phyloP scores from a whole-genome alignment of 805 yeast species.

The Candida nemodendra region DNA sequence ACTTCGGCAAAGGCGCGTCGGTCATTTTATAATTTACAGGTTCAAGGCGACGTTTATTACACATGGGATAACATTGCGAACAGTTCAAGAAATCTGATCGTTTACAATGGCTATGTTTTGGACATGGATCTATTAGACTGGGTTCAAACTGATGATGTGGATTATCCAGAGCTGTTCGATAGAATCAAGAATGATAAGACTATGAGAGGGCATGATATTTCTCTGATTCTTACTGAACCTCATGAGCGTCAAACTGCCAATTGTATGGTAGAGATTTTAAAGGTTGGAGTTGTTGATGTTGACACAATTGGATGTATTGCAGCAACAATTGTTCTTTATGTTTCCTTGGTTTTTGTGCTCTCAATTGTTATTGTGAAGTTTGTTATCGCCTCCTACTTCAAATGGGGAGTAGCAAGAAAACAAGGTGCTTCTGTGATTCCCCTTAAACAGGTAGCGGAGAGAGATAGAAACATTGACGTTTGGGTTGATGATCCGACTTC shows the following conservation, averaged over 20 bases:
- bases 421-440: conserved; percentile 72
- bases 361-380: conserved; percentile 78
- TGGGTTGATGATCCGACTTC: conserved; percentile 74
- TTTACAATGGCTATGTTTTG: conserved; percentile 84
- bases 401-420: conserved; percentile 72
- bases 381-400: conserved; percentile 79
- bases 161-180: conserved; percentile 72
- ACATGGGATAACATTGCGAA: conserved; percentile 85
- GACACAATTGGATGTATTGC: conserved; percentile 94
- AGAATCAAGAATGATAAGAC: conserved; percentile 51
- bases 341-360: conserved; percentile 81
- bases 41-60: conserved; percentile 75
- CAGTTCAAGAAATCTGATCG: conserved; percentile 72
- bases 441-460: conserved; percentile 57
- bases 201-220: conserved; percentile 77
- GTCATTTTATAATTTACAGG: conserved; percentile 57
- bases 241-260: conserved; percentile 71
- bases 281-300: conserved; percentile 87
- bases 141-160: conserved; percentile 66
- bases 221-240: conserved; percentile 63
- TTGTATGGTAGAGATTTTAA: conserved; percentile 81
- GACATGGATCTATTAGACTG: conserved; percentile 77
- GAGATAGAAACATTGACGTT: conserved; percentile 69
- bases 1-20: conserved; percentile 68
- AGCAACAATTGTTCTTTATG: conserved; percentile 74